Conservation (phyloP, 1,139 yeast species). For the Insectozyma bohioensis region DNA sequence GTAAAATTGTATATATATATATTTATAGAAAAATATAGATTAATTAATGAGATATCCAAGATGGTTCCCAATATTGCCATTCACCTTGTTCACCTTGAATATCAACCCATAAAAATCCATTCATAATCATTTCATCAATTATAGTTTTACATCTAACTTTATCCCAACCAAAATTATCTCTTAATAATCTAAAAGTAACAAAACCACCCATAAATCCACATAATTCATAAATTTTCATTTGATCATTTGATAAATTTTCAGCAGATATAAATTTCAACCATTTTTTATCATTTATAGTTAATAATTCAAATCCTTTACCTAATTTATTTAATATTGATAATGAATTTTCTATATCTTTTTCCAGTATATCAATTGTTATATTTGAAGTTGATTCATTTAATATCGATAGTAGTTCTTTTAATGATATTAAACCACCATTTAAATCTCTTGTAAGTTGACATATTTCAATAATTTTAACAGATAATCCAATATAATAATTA, state of each 20-base stretch:
- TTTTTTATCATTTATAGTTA: slow-evolving; percentile 32
- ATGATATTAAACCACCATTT: slow-evolving; percentile 77
- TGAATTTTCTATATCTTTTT: slow-evolving; percentile 22
- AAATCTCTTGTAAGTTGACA: slow-evolving; percentile 68
- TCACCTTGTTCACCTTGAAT: slow-evolving; percentile 47
- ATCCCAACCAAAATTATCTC: slow-evolving; percentile 77
- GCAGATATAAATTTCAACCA: slow-evolving; percentile 43
- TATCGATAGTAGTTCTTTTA: slow-evolving; percentile 52
- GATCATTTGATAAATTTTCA: slow-evolving; percentile 52
- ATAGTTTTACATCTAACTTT: slow-evolving; percentile 58
- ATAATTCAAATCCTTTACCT: slow-evolving; percentile 40
- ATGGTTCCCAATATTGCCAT: slow-evolving; percentile 63
- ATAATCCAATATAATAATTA: slow-evolving; percentile 63
- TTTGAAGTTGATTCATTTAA: slow-evolving; percentile 21
- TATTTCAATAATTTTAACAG: slow-evolving; percentile 71
- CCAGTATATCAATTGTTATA: slow-evolving; percentile 18
- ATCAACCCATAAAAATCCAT: slow-evolving; percentile 86
- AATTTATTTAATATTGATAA: slow-evolving; percentile 22
- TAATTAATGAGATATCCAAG: slow-evolving; percentile 32
- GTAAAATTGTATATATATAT: slow-evolving; percentile 1
- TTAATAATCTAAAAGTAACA: slow-evolving; percentile 60
- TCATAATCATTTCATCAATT: slow-evolving; percentile 74
- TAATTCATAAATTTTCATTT: slow-evolving; percentile 65
- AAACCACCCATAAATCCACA: slow-evolving; percentile 68
- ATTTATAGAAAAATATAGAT: neutral